phyloP scores from a whole-genome alignment of 371 early-diverging fungal genomes.

The Mortierella sp. region DNA sequence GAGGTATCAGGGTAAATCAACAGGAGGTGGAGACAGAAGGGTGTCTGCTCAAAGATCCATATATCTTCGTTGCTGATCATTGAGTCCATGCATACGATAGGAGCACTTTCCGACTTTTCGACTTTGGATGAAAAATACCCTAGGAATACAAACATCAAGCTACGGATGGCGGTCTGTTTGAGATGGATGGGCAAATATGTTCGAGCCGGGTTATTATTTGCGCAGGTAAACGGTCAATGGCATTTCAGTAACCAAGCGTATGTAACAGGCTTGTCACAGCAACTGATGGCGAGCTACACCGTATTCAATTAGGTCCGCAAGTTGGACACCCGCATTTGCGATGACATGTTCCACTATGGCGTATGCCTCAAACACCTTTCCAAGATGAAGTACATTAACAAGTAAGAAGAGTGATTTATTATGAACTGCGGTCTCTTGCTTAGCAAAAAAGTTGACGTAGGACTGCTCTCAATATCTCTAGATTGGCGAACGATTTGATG shows the following conservation, averaged over 20 bases:
- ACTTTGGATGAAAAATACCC: conserved; percentile 27
- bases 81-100: conserved; percentile 1
- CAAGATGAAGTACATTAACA: conserved; percentile 11
- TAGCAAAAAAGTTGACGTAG: not conserved
- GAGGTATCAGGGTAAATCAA: conserved; percentile 23
- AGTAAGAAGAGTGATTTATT: conserved; percentile 22
- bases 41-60: too few relatives aligned
- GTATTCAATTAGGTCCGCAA: conserved; percentile 29
- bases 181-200: conserved; percentile 30
- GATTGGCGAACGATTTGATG: conserved; percentile 32
- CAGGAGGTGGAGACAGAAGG: too few relatives aligned
- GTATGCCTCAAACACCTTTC: conserved; percentile 20
- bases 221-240: conserved; percentile 22
- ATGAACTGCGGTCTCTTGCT: too few relatives aligned
- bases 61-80: too few relatives aligned
- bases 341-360: conserved; percentile 45
- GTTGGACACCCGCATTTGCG: conserved; percentile 14
- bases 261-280: too few relatives aligned
- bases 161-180: conserved; percentile 29
- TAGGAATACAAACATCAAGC: conserved; percentile 24
- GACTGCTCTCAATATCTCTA: not conserved
- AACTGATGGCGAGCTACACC: not conserved
- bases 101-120: conserved; percentile 20
- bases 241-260: too few relatives aligned
- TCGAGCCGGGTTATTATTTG: conserved; percentile 14